phyloP scores from a whole-genome alignment of 2,329 filamentous ascomycete genomes.

The Aspergillus sp. region DNA sequence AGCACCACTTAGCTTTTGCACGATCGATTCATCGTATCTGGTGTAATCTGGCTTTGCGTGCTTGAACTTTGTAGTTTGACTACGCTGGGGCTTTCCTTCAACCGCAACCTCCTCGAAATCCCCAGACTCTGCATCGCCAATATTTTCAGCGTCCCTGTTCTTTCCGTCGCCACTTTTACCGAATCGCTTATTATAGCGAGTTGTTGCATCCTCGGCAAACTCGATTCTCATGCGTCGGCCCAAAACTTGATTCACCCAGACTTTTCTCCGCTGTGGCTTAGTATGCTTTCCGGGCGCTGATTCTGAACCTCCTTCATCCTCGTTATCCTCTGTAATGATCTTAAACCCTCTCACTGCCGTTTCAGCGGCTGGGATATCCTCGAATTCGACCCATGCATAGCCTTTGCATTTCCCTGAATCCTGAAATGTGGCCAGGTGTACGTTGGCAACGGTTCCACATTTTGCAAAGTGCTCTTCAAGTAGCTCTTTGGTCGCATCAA shows the following conservation, averaged over 20 bases:
- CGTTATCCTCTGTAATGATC: constrained; percentile 55
- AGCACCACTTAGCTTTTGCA: constrained; percentile 69
- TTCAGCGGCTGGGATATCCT: constrained; percentile 71
- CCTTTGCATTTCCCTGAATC: constrained; percentile 98
- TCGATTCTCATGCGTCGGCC: constrained; percentile 84
- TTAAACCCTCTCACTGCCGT: constrained; percentile 79
- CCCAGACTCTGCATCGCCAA: constrained; percentile 9
- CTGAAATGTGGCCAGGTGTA: constrained; percentile 92
- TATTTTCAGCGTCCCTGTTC: constrained; percentile 20
- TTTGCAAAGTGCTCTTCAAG: constrained; percentile 77
- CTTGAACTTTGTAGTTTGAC: constrained; percentile 25
- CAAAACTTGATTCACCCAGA: constrained; percentile 82
- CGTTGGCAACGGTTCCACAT: constrained; percentile 78
- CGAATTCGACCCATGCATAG: constrained; percentile 92
- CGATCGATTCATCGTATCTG: constrained; percentile 50
- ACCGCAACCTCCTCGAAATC: constrained; percentile 20
- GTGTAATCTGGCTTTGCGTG: constrained; percentile 39
- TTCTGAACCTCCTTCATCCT: constrained; percentile 48
- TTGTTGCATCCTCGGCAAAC: constrained; percentile 86
- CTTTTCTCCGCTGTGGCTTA: constrained; percentile 51
- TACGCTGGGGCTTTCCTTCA: constrained; percentile 20
- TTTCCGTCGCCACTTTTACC: constrained; percentile 64
- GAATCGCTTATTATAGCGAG: constrained; percentile 90
- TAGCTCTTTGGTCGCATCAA: constrained; percentile 77
- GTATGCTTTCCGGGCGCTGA: constrained; percentile 42